Evolutionary conservation across 371 early-diverging fungal species (phyloP), one percentile per base, ranked within the genome.

Genomic region (Blakeslea trispora): DNA sequence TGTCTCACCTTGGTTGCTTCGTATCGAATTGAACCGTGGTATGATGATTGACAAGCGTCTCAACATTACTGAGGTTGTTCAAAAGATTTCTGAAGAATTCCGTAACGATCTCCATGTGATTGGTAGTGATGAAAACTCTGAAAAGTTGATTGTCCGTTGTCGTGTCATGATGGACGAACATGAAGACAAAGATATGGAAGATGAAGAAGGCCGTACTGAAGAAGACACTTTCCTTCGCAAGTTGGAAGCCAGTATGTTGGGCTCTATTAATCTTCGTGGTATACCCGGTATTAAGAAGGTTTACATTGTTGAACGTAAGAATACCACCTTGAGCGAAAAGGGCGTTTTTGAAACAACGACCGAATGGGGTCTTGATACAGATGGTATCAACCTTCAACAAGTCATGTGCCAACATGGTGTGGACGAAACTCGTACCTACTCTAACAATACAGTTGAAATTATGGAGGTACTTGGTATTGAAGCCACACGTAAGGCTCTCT

Each of bases 391-490:
- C 60, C 72, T 99, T 59, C 77, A 82, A 56, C 86, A 95, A 51
- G 95, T 99, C 44, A 82, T 99, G 68, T 77, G 88, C 59, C 84
- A 90, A 61, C 80, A 90, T 32, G 87, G 91, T 63, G 93, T 99
- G 14, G 94, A 97, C 64, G 72, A 84, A 31, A 77, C 68, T 17
- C 84, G 89, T 53, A 93, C 94, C 4, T 91, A 89, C 64, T 93
- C 96, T 34, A 99, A 99, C 81, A 92, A 92, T 69, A 86, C 91
- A 5, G 85, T 91, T 24, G 99, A 99, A 83, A 92, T 98, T 50
- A 82, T 87, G 77, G 82, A 91, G 23, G 96, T 98, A 10, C 83
- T 99, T 40, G 99, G 99, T 68, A 96, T 99, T 61, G 99, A 99
- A 73, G 99, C 99, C 6, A 91, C 93, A 14, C 86, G 99, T 53